These are phyloP conservation scores for Phlebiopsis flavidoalba DNA, from an alignment of 768 basidiomycete genomes.

Conservation along the genomic window DNA sequence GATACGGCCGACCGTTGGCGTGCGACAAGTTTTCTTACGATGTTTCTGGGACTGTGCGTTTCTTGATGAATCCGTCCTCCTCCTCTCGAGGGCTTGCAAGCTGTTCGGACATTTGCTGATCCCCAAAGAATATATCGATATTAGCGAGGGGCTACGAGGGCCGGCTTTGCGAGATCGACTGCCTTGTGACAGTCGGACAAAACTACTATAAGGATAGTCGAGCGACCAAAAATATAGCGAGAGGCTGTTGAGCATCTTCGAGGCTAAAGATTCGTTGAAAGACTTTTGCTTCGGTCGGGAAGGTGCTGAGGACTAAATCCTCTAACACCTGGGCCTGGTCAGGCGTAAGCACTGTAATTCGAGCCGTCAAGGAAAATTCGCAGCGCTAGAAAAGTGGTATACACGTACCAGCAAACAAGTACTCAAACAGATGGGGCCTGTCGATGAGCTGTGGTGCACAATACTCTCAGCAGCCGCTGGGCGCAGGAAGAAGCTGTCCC, in stretches of 20 bases:
- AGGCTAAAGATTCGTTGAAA: neutral
- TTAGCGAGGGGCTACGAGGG: neutral
- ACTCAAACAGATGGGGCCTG: conserved; percentile 1
- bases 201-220: neutral
- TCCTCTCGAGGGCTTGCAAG: neutral
- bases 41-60: conserved; percentile 1
- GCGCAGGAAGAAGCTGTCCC: conserved; percentile 4
- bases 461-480: neutral
- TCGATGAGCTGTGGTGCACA: neutral
- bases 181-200: conserved; percentile 6
- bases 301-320: neutral
- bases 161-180: neutral
- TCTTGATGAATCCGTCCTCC: neutral
- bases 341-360: neutral
- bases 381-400: neutral
- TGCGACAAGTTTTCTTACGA: conserved; percentile 17
- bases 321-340: neutral
- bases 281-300: neutral
- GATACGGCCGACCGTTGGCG: neutral
- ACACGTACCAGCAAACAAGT: neutral
- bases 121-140: neutral
- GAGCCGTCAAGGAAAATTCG: neutral
- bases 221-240: conserved; percentile 7
- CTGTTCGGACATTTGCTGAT: neutral
- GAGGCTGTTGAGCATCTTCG: neutral